These are phyloP conservation scores for Albifimbria verrucaria DNA, from an alignment of 2,329 filamentous ascomycete species.

Conservation along the genomic window DNA sequence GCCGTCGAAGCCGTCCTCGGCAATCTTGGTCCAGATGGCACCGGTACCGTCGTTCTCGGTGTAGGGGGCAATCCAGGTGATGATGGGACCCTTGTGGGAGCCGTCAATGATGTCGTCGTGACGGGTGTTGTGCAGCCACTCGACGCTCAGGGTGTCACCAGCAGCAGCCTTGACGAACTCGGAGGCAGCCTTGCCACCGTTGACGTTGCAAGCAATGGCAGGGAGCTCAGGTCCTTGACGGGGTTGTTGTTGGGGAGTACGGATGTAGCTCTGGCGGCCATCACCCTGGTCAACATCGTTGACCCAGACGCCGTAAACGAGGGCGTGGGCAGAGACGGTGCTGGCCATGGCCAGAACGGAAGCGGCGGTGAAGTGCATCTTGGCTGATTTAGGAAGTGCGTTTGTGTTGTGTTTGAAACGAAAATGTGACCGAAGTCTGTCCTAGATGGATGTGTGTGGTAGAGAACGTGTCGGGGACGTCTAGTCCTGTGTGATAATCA, in stretches of 20 bases:
- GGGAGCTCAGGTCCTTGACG: constrained; percentile 40
- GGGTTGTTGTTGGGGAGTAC: constrained; percentile 41
- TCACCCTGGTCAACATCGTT: constrained; percentile 42
- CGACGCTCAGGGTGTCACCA: constrained; percentile 44
- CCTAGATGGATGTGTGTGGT: not conserved
- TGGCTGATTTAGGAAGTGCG: constrained; percentile 12
- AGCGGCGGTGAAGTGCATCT: constrained; percentile 31
- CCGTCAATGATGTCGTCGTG: constrained; percentile 49
- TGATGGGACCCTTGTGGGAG: constrained; percentile 51
- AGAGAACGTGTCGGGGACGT: constrained; percentile 1
- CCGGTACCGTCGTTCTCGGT: constrained; percentile 40
- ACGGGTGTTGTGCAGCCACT: constrained; percentile 50
- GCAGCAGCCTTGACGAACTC: constrained; percentile 40
- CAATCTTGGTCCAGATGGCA: constrained; percentile 48
- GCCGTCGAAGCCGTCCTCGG: constrained; percentile 32
- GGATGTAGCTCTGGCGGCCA: constrained; percentile 39
- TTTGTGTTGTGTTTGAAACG: constrained; percentile 1
- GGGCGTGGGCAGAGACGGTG: constrained; percentile 41
- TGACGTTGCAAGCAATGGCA: constrained; percentile 43
- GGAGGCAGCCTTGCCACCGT: constrained; percentile 30
- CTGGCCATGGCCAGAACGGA: constrained; percentile 33
- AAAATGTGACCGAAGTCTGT: not conserved
- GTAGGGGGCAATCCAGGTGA: constrained; percentile 49
- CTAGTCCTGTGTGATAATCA: constrained; percentile 14
- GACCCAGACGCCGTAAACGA: constrained; percentile 44